These are phyloP conservation scores for Colletotrichum scovillei DNA, from an alignment of 2,329 filamentous ascomycete genomes.

Conservation along the genomic window DNA sequence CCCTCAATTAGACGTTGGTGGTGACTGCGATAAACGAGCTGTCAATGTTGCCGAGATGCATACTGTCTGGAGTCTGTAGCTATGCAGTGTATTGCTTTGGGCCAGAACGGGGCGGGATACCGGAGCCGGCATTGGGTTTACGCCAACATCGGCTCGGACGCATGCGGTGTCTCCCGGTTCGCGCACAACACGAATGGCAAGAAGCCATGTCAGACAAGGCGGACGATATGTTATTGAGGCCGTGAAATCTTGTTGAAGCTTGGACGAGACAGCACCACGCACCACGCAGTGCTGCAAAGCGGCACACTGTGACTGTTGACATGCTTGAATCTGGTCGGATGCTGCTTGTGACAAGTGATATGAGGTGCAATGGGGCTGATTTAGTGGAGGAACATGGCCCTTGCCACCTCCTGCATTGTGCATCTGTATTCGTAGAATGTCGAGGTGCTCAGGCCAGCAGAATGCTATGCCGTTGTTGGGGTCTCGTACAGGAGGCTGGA, in stretches of 20 bases:
- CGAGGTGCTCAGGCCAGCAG: background rate
- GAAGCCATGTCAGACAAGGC: slow-evolving; percentile 14
- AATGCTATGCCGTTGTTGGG: slow-evolving; percentile 4
- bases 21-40: background rate
- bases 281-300: slow-evolving; percentile 6
- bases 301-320: background rate
- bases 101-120: background rate
- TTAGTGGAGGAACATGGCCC: background rate
- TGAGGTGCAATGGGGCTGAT: background rate
- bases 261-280: background rate
- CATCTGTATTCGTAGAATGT: background rate
- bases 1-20: background rate
- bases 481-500: slow-evolving; percentile 3
- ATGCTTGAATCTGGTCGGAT: background rate
- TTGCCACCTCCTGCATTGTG: slow-evolving; percentile 24
- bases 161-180: slow-evolving; percentile 1
- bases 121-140: background rate
- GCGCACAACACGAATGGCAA: background rate
- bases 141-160: background rate
- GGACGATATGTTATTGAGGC: slow-evolving; percentile 18
- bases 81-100: background rate
- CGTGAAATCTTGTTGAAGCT: background rate
- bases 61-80: background rate
- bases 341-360: background rate
- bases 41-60: slow-evolving; percentile 18